Percentiles rank a stretch among this genome's conserved stretches.
Evolutionary conservation across 2,329 filamentous ascomycete species (phyloP).

Genomic region (Ilyonectria sp.): DNA sequence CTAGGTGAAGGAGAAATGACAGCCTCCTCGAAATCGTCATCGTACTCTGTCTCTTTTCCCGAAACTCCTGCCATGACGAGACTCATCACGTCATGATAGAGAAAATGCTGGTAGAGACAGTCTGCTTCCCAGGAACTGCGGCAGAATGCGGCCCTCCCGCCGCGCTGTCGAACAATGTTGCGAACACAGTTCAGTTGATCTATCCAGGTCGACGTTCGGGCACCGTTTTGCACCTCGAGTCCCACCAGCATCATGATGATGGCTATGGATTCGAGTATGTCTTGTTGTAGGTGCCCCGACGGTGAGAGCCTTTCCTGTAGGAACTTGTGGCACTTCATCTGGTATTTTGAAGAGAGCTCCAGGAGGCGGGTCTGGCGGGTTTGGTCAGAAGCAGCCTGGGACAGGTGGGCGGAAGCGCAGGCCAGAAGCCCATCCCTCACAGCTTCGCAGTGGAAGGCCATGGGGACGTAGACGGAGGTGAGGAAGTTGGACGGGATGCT

Average conservation of each 20-base stretch:
- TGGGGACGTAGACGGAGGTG: constrained; percentile 24
- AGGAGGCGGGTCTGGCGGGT: background rate
- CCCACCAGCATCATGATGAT: constrained; percentile 25
- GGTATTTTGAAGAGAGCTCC: background rate
- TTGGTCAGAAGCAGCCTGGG: background rate
- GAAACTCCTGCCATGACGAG: constrained; percentile 15
- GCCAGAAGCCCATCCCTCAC: constrained; percentile 14
- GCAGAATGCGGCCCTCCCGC: constrained; percentile 1
- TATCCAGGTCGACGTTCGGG: constrained; percentile 17
- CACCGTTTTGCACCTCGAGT: constrained; percentile 21
- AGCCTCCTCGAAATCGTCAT: background rate
- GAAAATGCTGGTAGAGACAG: constrained; percentile 15
- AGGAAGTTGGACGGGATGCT: constrained; percentile 6
- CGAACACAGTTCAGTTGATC: constrained; percentile 18
- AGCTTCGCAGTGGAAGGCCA: constrained; percentile 27
- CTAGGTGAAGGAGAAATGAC: background rate
- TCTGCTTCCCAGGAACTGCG: constrained; percentile 17
- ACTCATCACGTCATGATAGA: constrained; percentile 29
- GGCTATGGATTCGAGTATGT: constrained; percentile 2
- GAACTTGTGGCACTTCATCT: constrained; percentile 7
- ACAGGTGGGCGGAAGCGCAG: constrained; percentile 24
- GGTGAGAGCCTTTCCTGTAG: background rate
- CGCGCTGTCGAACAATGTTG: constrained; percentile 11
- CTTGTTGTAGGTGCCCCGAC: background rate
- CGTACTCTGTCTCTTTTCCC: background rate